Evolutionary conservation across 306 rosid genomes (phyloP).

Genomic region (Glycyrrhiza uralensis): DNA sequence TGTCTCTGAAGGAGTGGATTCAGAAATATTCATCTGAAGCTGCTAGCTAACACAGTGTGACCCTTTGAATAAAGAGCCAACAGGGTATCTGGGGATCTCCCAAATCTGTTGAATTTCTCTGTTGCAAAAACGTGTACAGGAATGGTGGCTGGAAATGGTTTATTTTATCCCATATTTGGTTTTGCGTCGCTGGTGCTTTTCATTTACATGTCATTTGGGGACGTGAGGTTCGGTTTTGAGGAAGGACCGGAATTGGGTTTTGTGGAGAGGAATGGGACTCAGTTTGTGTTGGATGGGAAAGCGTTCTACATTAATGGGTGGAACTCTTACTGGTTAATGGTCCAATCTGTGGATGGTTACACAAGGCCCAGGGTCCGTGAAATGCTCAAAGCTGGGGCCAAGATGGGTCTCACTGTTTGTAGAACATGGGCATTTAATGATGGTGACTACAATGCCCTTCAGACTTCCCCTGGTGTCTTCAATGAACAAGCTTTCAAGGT

Average conservation of each 20-base stretch:
- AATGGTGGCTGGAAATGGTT: constrained; percentile 69
- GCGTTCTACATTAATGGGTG: constrained; percentile 88
- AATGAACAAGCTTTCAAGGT: constrained; percentile 88
- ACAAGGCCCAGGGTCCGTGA: constrained; percentile 57
- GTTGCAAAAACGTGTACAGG: constrained; percentile 4
- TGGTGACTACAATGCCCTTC: constrained; percentile 91
- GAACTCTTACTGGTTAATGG: constrained; percentile 99
- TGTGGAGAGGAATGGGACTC: constrained; percentile 77
- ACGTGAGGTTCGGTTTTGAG: constrained; percentile 38
- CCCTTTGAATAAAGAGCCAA: constrained; percentile 31
- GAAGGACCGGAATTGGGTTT: constrained; percentile 49
- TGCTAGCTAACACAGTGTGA: neutral
- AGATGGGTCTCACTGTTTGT: constrained; percentile 96
- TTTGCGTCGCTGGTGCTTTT: constrained; percentile 64
- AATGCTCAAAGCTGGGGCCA: constrained; percentile 67
- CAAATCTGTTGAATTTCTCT: constrained; percentile 33
- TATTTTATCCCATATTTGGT: constrained; percentile 71
- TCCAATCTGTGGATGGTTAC: constrained; percentile 69
- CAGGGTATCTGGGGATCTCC: constrained; percentile 35
- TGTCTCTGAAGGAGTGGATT: constrained; percentile 12
- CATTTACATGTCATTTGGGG: constrained; percentile 80
- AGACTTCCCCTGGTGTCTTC: constrained; percentile 81
- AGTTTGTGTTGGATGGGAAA: constrained; percentile 69
- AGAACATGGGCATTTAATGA: constrained; percentile 98
- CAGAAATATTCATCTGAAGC: constrained; percentile 28